Evolutionary conservation across 805 yeast species (phyloP).

Genomic region (Pichia eremophila): DNA sequence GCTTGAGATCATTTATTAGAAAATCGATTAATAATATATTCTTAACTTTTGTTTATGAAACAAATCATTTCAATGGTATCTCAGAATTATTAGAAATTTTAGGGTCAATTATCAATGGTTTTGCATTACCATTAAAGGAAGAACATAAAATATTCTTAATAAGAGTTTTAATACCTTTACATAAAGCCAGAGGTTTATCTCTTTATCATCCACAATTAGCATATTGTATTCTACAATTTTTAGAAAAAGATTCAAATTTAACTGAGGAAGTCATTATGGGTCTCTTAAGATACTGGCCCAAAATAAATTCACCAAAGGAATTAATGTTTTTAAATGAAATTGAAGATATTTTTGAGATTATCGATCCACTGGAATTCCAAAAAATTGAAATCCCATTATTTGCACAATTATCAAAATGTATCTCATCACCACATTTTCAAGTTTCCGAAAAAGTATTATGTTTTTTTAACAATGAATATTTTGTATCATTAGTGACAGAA

Average conservation of each 20-base stretch:
- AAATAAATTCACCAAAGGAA: constrained; percentile 88
- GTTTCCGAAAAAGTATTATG: constrained; percentile 91
- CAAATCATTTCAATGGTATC: constrained; percentile 91
- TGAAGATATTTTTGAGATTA: constrained; percentile 93
- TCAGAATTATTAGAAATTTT: constrained; percentile 90
- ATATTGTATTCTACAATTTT: constrained; percentile 91
- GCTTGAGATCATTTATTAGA: constrained; percentile 82
- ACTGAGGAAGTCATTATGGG: constrained; percentile 98
- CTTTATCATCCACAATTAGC: constrained; percentile 95
- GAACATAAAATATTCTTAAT: constrained; percentile 89
- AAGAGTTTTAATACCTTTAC: constrained; percentile 82
- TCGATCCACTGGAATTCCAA: constrained; percentile 86
- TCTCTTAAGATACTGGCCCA: constrained; percentile 90
- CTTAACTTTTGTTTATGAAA: constrained; percentile 87
- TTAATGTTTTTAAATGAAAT: constrained; percentile 92
- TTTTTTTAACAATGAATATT: constrained; percentile 92
- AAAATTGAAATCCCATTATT: constrained; percentile 89
- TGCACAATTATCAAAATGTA: constrained; percentile 89
- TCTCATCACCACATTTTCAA: constrained; percentile 92
- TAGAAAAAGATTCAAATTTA: constrained; percentile 85
- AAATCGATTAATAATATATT: constrained; percentile 88
- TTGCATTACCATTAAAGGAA: constrained; percentile 93
- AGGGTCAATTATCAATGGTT: constrained; percentile 95
- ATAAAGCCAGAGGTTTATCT: constrained; percentile 80
- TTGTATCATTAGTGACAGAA: constrained; percentile 81